Percentiles rank a stretch among this genome's conserved stretches.
These are phyloP conservation scores for Lachnellula arida DNA, from an alignment of 2,329 filamentous ascomycete species.

Conservation along the genomic window DNA sequence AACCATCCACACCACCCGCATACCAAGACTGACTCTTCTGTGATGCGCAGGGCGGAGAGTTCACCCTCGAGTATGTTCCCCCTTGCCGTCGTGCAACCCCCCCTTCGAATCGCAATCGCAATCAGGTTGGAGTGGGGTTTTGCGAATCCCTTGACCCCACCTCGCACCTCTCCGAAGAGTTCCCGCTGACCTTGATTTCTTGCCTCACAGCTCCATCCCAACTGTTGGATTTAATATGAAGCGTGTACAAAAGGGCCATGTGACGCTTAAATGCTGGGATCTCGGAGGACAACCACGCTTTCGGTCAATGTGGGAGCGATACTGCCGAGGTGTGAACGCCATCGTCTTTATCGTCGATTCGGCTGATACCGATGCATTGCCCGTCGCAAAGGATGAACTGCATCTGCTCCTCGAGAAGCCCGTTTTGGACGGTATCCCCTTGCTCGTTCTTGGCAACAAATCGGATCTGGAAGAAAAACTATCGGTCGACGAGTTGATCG, in stretches of 20 bases:
- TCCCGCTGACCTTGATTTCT: slow-evolving; percentile 34
- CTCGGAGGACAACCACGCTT: slow-evolving; percentile 95
- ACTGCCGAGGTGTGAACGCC: slow-evolving; percentile 94
- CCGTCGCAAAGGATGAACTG: slow-evolving; percentile 85
- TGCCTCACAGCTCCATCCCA: slow-evolving; percentile 75
- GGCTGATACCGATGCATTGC: slow-evolving; percentile 74
- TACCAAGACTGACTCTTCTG: slow-evolving; percentile 33
- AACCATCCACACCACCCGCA: slow-evolving; percentile 14
- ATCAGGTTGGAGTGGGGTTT: slow-evolving; percentile 7
- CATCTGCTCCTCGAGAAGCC: slow-evolving; percentile 83
- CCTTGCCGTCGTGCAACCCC: background rate
- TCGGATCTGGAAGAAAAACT: slow-evolving; percentile 89
- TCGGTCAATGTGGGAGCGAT: slow-evolving; percentile 98
- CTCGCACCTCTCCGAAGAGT: slow-evolving; percentile 3
- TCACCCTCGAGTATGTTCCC: slow-evolving; percentile 88
- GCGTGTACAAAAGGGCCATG: slow-evolving; percentile 93
- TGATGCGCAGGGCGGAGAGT: slow-evolving; percentile 78
- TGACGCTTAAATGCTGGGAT: slow-evolving; percentile 99
- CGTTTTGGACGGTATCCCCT: slow-evolving; percentile 80
- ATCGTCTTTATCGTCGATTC: slow-evolving; percentile 99
- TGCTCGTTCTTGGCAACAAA: slow-evolving; percentile 95
- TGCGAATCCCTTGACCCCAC: background rate
- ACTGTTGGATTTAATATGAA: slow-evolving; percentile 99
- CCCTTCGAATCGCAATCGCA: background rate
- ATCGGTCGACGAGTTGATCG: slow-evolving; percentile 92